Base-by-base conservation (phyloP, 1,139 yeast genomes). In the Yamadazyma atlantica region DNA sequence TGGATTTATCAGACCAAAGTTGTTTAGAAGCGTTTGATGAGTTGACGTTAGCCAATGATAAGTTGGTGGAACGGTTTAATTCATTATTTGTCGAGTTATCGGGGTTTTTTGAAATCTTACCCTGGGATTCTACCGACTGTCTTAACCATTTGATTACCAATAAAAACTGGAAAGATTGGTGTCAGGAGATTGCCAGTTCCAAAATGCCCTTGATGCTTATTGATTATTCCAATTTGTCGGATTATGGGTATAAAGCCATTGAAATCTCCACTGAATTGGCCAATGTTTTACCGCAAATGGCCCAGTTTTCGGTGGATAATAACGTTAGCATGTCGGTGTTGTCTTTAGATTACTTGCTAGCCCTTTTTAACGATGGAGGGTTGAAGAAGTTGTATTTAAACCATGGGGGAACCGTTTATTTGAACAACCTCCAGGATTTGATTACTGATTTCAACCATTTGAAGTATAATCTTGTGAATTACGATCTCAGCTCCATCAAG, bases 91-190 rank as follows among this genome's bases (percentile, higher is more conserved):
- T 16, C 1, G 24, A 25, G 1, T 39, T 49, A n/a, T 6, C 7
- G 2, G 7, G 28, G 7, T 49, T 41, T 31, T 49, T 43, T 29
- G 26, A 25, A 4, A 26, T 36, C 10, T 36, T 50, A 11, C 35
- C 37, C 5, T 41, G 49, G 45, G 17, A 32, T 11, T 28, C 42
- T n/a, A 35, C 45, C 9, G n/a, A 16, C 10, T 28, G 42, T 26
- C 41, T 32, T 30, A 44, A 34, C 31, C 36, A 41, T 14, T 38
- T 51, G 32, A 41, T 40, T 11, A 18, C 33, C 4, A 36, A 37
- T 13, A 45, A 48, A 32, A 48, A 48, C 26, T 48, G 51, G 51
- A 28, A 23, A 15, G 51, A 49, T 21, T 49, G 51, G 51, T 49
- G 51, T 30, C 32, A 38, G 23, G 53, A 49, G 27, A 43, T 41